These are phyloP conservation scores for Sclerotinia subarctica DNA, from an alignment of 2,329 filamentous ascomycete genomes.

Conservation along the genomic window DNA sequence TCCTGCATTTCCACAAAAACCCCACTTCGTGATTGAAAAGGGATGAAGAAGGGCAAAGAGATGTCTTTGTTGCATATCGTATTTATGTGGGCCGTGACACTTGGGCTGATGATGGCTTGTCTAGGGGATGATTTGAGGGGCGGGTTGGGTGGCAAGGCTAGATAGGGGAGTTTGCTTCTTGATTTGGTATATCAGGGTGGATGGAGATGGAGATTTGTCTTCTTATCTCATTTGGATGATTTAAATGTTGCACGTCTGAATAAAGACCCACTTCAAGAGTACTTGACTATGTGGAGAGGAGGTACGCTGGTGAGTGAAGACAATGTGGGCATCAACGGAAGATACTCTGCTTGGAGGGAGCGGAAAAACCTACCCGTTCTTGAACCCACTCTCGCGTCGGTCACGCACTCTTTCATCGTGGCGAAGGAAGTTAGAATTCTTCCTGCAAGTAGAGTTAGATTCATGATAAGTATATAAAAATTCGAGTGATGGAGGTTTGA, in stretches of 20 bases:
- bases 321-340: not conserved
- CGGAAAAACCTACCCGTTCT: too few species aligned
- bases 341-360: not conserved
- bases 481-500: not conserved
- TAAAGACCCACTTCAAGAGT: not conserved
- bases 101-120: not conserved
- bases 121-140: not conserved
- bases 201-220: not conserved
- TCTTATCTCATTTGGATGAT: not conserved
- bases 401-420: too few species aligned
- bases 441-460: too few species aligned
- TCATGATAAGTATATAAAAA: not conserved
- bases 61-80: slow-evolving; percentile 7
- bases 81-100: slow-evolving; percentile 16
- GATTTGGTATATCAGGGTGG: not conserved
- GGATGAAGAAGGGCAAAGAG: not conserved
- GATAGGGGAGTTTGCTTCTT: not conserved
- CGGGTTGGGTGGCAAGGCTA: not conserved
- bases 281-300: not conserved
- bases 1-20: slow-evolving; percentile 6
- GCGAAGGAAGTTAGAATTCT: too few species aligned
- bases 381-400: not conserved
- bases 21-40: slow-evolving; percentile 1
- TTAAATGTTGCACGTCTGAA: not conserved
- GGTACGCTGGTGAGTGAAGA: not conserved